Evolutionary conservation across 1,284 basidiomycete species (phyloP).

Genomic region (Thelephora terrestris): DNA sequence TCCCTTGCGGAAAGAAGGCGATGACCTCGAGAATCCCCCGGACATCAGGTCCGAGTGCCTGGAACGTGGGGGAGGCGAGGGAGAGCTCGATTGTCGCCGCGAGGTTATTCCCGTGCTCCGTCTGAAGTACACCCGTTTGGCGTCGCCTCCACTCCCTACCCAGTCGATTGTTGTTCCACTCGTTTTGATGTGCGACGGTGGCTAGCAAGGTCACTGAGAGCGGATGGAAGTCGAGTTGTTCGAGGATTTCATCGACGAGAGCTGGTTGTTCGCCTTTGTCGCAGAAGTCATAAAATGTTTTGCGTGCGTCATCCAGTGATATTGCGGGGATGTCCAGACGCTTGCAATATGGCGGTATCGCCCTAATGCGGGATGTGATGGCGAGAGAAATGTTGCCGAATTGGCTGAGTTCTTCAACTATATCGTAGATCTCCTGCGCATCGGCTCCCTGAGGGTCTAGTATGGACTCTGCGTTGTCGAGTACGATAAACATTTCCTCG

Average conservation of each 20-base stretch:
- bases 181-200: neutral
- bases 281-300: neutral
- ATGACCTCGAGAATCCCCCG: neutral
- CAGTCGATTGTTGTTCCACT: too few relatives aligned
- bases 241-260: neutral
- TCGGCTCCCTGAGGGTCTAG: neutral
- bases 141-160: too few relatives aligned
- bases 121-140: too few relatives aligned
- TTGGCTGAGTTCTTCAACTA: neutral
- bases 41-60: neutral
- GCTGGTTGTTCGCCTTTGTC: neutral
- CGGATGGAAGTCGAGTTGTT: neutral
- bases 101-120: too few relatives aligned
- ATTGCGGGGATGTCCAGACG: too few relatives aligned
- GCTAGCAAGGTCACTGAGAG: neutral
- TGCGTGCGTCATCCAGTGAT: neutral
- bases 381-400: neutral
- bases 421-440: neutral
- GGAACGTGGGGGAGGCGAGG: too few relatives aligned
- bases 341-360: neutral
- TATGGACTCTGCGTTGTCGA: neutral
- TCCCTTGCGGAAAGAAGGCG: too few relatives aligned
- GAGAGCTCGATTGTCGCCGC: too few relatives aligned
- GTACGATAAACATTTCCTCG: neutral
- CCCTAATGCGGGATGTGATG: neutral